Evolutionary conservation across 108 stramenopile genomes (phyloP), one percentile per base, ranked within the genome.

Genomic region (Craspedostauros australis): DNA sequence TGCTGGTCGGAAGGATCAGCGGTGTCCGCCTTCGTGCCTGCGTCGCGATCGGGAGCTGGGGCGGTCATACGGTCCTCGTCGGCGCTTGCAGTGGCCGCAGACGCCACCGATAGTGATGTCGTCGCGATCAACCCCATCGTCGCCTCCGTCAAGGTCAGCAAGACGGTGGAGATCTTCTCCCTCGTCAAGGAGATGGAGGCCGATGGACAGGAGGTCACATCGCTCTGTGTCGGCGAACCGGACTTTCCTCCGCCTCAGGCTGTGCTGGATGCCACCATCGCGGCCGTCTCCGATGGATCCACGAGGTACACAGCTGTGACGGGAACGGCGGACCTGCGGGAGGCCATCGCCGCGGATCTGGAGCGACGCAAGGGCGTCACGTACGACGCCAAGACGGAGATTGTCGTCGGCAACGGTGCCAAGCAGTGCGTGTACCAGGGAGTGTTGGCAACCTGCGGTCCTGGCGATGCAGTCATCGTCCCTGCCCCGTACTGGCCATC

Each of bases 401-500:
- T 98, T 49, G 82, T 98, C 2, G 93, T 98, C 4, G 84, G 85
- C 7, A 96, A 98, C 69, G 97, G 97, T 32, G 97, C 95, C 32
- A 98, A 98, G 63, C 97, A 98, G 66, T 81, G 70, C 36, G 92
- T 96, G 14, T 95, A 77, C 60, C 88, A 95, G 64, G 94, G 91
- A 1, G 49, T 98, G 0, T 47, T 98, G 50, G 90, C 95, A 1
- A 74, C 87, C 1, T 82, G 73, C 54, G 86, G 93, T 5, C 65
- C 70, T 3, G 95, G 95, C 0, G 97, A 98, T 60, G 74, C 76
- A 36, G 97, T 96, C 9, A 57, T 98, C 27, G 66, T 98, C 22
- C 97, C 97, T 4, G 88, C 95, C 3, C 97, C 97, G 0, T 96
- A 94, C 68, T 98, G 95, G 95, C 91, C 95, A 3, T 89, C 86